Evolutionary conservation across 106 monocot species (phyloP), one percentile per base, ranked within the genome.

Genomic region (Agapanthus africanus): DNA sequence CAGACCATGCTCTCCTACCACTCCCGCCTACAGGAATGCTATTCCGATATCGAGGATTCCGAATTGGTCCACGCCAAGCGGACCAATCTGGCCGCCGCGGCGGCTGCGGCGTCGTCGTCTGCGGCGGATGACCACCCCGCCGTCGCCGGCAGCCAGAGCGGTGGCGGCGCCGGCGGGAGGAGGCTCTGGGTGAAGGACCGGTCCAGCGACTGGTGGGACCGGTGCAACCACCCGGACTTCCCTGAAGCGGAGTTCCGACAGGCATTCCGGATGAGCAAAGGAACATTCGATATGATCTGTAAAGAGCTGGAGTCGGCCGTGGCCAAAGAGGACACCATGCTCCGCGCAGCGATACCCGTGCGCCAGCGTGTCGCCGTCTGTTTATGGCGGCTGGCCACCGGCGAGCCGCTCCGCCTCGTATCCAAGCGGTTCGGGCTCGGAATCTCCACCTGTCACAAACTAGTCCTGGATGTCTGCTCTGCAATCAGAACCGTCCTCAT

Each of bases 371-470:
- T 85, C 6, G 85, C 85, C 9, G 85, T 85, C 49, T 85, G 85
- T 75, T 70, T 85, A 44, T 85, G 81, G 81, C 81, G 85, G 38
- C 72, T 85, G 18, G 85, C 85, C 59, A 85, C 85, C 4, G 85
- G 85, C n/a, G 81, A 85, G 59, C 85, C 85, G 23, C 81, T 85
- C 26, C 81, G 85, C 14, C 72, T 81, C 46, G 85, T 85, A 1
- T 85, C 85, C 26, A 85, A 85, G 72, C 71, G 81, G 27, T 85
- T 85, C 65, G 72, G 71, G 33, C 72, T 67, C 33, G 78, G 72
- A 34, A 71, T 90, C 73, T 85, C 90, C 46, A 90, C 90, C 26
- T 90, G 90, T 67, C 90, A 90, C 70, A 90, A 90, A 72, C 85
- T 90, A 40, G 85, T 85, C 52, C 85, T 90, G 23, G 90, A 90